phyloP scores from a whole-genome alignment of 2,329 filamentous ascomycete species.

The Trichoderma polysporum region DNA sequence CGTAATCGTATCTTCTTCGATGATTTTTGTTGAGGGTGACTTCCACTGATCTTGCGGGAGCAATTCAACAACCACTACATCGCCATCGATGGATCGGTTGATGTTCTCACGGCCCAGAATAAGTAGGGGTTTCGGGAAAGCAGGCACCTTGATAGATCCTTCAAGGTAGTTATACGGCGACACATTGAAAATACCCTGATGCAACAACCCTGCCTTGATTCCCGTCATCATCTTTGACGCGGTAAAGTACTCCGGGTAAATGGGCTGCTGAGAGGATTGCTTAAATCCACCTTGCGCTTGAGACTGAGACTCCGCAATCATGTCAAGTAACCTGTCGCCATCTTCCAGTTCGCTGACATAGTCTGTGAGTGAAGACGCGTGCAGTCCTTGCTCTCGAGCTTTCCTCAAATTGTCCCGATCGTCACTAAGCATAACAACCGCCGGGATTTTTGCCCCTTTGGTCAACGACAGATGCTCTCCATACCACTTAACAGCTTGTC shows the following conservation, averaged over 20 bases:
- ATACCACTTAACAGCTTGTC: constrained; percentile 88
- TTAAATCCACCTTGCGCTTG: constrained; percentile 65
- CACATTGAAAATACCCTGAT: constrained; percentile 94
- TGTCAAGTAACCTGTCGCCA: constrained; percentile 81
- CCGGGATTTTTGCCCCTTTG: constrained; percentile 62
- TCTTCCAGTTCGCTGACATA: constrained; percentile 86
- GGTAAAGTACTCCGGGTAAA: constrained; percentile 88
- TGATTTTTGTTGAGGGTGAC: constrained; percentile 88
- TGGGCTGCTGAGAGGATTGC: constrained; percentile 64
- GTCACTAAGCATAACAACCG: constrained; percentile 90
- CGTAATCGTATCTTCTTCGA: constrained; percentile 89
- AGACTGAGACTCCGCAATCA: constrained; percentile 79
- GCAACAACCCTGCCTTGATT: constrained; percentile 80
- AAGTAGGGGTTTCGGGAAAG: constrained; percentile 85
- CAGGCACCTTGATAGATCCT: constrained; percentile 82
- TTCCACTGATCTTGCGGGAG: constrained; percentile 97
- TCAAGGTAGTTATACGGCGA: constrained; percentile 98
- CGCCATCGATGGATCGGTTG: constrained; percentile 88
- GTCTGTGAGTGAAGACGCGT: constrained; percentile 65
- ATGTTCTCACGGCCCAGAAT: constrained; percentile 93
- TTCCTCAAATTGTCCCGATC: constrained; percentile 85
- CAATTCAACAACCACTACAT: constrained; percentile 89
- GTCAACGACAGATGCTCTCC: constrained; percentile 71
- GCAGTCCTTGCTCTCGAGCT: constrained; percentile 72
- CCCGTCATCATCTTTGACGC: constrained; percentile 94